Percentiles rank a stretch among this genome's conserved stretches.
Evolutionary conservation across 768 basidiomycete species (phyloP).

Genomic region (Psilocybe sp.): DNA sequence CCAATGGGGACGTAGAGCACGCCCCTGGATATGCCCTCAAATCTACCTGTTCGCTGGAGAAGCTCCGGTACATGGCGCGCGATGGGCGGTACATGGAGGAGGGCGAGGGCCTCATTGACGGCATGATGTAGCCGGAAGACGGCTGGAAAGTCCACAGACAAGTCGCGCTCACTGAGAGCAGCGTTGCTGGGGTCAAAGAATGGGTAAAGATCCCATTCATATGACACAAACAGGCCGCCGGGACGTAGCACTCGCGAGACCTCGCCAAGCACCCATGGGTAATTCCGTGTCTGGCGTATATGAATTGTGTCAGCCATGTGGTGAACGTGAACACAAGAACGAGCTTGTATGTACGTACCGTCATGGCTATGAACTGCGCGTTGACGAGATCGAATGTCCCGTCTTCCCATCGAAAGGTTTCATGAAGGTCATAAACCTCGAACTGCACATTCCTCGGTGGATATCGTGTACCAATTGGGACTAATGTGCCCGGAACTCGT

Average conservation of each 20-base stretch:
- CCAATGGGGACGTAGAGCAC: slow-evolving; percentile 53
- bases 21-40: slow-evolving; percentile 35
- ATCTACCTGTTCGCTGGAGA: slow-evolving; percentile 34
- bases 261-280: slow-evolving; percentile 51
- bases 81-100: slow-evolving; percentile 35
- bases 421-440: slow-evolving; percentile 63
- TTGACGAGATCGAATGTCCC: slow-evolving; percentile 68
- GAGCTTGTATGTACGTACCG: slow-evolving; percentile 38
- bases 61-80: slow-evolving; percentile 34
- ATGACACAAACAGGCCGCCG: slow-evolving; percentile 68
- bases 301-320: background rate
- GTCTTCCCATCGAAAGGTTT: slow-evolving; percentile 45
- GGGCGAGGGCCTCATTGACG: slow-evolving; percentile 31
- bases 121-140: slow-evolving; percentile 34
- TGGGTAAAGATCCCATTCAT: slow-evolving; percentile 46
- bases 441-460: slow-evolving; percentile 62
- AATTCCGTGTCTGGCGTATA: slow-evolving; percentile 50
- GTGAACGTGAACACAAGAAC: background rate
- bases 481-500: slow-evolving; percentile 29
- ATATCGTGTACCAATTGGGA: slow-evolving; percentile 67
- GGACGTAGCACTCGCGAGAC: slow-evolving; percentile 62
- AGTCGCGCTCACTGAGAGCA: slow-evolving; percentile 26
- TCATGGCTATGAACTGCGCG: slow-evolving; percentile 56
- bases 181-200: slow-evolving; percentile 28
- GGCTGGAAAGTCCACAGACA: slow-evolving; percentile 37